These are phyloP conservation scores for Aspergillus diversus DNA, from an alignment of 495 filamentous ascomycete genomes.

Conservation along the genomic window DNA sequence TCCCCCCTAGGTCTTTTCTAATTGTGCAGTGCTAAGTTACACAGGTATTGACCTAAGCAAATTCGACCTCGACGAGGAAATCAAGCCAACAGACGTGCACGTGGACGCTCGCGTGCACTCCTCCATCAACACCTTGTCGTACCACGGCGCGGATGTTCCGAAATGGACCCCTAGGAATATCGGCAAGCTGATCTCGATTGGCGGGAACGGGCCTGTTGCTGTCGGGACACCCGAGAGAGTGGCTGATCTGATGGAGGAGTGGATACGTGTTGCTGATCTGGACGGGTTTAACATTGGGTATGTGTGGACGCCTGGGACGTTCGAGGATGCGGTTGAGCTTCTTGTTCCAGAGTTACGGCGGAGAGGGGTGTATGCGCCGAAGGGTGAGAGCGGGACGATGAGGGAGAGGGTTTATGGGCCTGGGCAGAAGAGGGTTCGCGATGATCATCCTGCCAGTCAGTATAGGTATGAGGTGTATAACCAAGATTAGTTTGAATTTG, in stretches of 20 bases:
- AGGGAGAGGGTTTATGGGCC: slow-evolving; percentile 62
- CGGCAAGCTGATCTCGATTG: slow-evolving; percentile 59
- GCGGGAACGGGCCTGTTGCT: slow-evolving; percentile 55
- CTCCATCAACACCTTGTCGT: slow-evolving; percentile 53
- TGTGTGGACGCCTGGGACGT: slow-evolving; percentile 61
- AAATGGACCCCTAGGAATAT: slow-evolving; percentile 57
- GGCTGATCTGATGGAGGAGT: slow-evolving; percentile 61
- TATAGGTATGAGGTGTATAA: slow-evolving; percentile 63
- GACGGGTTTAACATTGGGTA: slow-evolving; percentile 63
- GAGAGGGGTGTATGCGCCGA: slow-evolving; percentile 50
- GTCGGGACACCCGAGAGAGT: slow-evolving; percentile 59
- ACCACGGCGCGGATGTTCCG: slow-evolving; percentile 51
- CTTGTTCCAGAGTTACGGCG: slow-evolving; percentile 61
- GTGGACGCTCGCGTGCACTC: slow-evolving; percentile 54
- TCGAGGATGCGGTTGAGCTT: slow-evolving; percentile 62
- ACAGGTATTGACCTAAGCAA: slow-evolving; percentile 63
- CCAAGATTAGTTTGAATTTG: slow-evolving; percentile 50
- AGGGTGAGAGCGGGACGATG: slow-evolving; percentile 51
- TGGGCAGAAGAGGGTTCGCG: slow-evolving; percentile 54
- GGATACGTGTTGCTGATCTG: slow-evolving; percentile 60
- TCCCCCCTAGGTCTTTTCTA: rapidly evolving
- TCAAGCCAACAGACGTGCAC: slow-evolving; percentile 51
- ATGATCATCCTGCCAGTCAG: slow-evolving; percentile 55
- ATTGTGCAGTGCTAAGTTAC: neutral
- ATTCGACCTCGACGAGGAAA: slow-evolving; percentile 58